Percentiles rank a stretch among this genome's conserved stretches.
Evolutionary conservation across 106 monocot genomes (phyloP).

Genomic region (Allium sativum): DNA sequence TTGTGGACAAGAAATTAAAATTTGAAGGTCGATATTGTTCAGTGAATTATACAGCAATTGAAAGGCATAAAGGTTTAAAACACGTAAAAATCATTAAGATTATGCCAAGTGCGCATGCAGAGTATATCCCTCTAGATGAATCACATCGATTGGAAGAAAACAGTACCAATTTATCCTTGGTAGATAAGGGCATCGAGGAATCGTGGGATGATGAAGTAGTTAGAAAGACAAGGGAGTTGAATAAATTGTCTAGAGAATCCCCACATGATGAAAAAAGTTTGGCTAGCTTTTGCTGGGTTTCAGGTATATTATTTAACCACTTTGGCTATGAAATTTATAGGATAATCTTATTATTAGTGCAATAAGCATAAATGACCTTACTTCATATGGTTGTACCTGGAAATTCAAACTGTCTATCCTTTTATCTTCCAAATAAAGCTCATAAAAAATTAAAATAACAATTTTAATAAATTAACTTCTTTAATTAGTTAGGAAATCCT

Average conservation of each 20-base stretch:
- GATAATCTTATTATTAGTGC: not conserved
- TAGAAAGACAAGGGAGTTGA: constrained; percentile 73
- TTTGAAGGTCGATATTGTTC: constrained; percentile 74
- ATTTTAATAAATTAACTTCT: too few species aligned
- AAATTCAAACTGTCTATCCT: too few species aligned
- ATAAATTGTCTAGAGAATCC: constrained; percentile 71
- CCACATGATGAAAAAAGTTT: constrained; percentile 85
- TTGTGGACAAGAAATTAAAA: constrained; percentile 50
- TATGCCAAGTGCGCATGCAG: constrained; percentile 19
- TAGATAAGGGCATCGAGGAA: constrained; percentile 42
- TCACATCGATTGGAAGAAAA: constrained; percentile 18
- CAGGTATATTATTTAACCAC: constrained; percentile 42
- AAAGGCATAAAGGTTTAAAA: constrained; percentile 69
- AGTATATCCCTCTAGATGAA: constrained; percentile 50
- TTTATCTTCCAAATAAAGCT: too few species aligned
- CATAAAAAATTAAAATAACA: too few species aligned
- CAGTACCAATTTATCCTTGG: constrained; percentile 4
- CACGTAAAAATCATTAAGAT: constrained; percentile 40
- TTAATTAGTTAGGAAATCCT: too few species aligned
- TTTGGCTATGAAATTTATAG: not conserved
- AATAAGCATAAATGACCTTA: not conserved
- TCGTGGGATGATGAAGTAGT: constrained; percentile 94
- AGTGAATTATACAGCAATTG: constrained; percentile 40
- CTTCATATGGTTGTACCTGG: not conserved
- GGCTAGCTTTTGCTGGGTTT: constrained; percentile 84